Conservation (phyloP, 2,329 filamentous ascomycete genomes). For the Cladosporium sp. region DNA sequence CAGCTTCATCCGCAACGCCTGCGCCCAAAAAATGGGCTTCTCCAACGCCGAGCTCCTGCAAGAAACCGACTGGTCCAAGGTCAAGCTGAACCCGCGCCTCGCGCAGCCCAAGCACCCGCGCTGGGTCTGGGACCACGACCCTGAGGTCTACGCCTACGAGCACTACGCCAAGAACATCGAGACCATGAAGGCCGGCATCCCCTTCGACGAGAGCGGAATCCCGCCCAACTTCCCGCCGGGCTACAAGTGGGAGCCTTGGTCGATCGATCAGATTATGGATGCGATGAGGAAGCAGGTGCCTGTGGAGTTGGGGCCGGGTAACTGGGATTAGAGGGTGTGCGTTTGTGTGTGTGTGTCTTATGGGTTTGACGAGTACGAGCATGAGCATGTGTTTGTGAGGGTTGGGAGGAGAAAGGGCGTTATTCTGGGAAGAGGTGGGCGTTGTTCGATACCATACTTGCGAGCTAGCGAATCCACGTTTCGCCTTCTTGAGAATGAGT, state of each 20-base stretch:
- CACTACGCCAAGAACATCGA: slow-evolving; percentile 38
- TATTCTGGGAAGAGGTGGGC: too few species aligned
- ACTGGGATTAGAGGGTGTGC: slow-evolving; percentile 21
- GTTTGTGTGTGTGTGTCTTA: not conserved
- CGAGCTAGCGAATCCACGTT: too few species aligned
- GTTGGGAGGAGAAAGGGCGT: too few species aligned
- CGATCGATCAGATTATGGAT: slow-evolving; percentile 38
- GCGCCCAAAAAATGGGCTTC: slow-evolving; percentile 45
- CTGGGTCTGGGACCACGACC: slow-evolving; percentile 43
- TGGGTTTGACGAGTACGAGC: not conserved
- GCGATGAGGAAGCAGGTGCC: slow-evolving; percentile 30
- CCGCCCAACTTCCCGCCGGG: slow-evolving; percentile 40
- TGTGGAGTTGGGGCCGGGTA: slow-evolving; percentile 30
- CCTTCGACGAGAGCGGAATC: slow-evolving; percentile 38
- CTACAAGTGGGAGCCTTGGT: slow-evolving; percentile 35
- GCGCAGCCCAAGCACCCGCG: slow-evolving; percentile 41
- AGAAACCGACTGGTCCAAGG: slow-evolving; percentile 44
- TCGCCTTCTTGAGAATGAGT: too few species aligned
- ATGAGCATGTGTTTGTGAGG: not conserved
- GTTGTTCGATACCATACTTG: too few species aligned
- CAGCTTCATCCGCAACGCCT: slow-evolving; percentile 43
- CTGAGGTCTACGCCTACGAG: slow-evolving; percentile 40
- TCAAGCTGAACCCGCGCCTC: slow-evolving; percentile 39
- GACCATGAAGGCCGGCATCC: slow-evolving; percentile 36
- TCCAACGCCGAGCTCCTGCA: slow-evolving; percentile 43